Base-by-base conservation (phyloP, 2,329 filamentous ascomycete genomes). In the Apiospora hydei region DNA sequence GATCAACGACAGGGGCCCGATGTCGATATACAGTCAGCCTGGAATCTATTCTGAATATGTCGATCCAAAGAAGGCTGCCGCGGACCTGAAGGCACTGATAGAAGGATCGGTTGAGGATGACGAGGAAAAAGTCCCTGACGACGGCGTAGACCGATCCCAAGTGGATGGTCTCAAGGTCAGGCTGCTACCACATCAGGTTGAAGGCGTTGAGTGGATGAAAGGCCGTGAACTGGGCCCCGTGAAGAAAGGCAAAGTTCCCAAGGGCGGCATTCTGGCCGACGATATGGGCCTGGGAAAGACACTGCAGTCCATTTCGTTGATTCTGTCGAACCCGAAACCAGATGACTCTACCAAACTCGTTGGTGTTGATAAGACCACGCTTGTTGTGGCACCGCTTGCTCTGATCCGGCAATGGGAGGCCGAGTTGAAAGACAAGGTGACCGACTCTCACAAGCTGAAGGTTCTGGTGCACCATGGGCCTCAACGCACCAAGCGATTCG, bases 271-370 rank as follows among this genome's bases (percentile, higher is more conserved):
- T 74, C 88, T 99, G 47, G 96, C 96, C 24, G 96, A 99, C 78
- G 96, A 99, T 80, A 97, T 98, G 96, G 96, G 96, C 76, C 86
- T 98, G 18, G 96, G 96, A 72, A 99, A 99, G 86, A 99, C 96
- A 0, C 89, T 99, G 18, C 96, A 99, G 83, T 94, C 95, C 0
- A 93, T 99, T 72, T 92, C 96, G 1, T 87, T 98, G 44, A 93
- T 99, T 57, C 87, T 99, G 49, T 93, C 88, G 71, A 98, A 98
- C 78, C 89, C 90, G 24, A 94, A 93, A 77, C 91, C 93, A 38
- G 86, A 88, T 3, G 83, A 86, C 53, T 30, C 71, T 43, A 41
- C 61, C 72, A 87, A 88, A 61, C 87, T 89, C 21, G 85, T 87
- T 6, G 87, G 88, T 10, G 85, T 95, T 34, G 90, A 92, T 76